Percentiles rank a stretch among this genome's conserved stretches.
Conservation (phyloP, 2,329 filamentous ascomycete species). For the Trichoderma atroviride region DNA sequence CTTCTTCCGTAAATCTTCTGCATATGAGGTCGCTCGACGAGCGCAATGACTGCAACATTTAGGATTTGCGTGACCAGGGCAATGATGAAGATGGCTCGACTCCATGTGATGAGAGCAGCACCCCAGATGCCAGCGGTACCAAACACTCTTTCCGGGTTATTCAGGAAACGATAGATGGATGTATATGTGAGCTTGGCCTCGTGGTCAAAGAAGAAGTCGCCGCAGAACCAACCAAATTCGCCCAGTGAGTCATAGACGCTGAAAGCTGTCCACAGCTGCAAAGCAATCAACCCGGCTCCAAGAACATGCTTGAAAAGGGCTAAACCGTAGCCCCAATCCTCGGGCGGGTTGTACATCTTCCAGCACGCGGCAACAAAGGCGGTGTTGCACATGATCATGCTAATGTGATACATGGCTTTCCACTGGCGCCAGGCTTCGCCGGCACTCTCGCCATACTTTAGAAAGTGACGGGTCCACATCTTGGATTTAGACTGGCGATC, state of each 20-base stretch:
- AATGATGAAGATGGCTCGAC: constrained; percentile 80
- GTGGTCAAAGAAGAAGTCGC: constrained; percentile 96
- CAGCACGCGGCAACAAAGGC: constrained; percentile 89
- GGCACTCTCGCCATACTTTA: constrained; percentile 90
- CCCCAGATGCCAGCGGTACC: constrained; percentile 96
- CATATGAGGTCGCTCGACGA: constrained; percentile 96
- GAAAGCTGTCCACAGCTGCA: constrained; percentile 90
- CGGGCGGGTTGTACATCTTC: constrained; percentile 92
- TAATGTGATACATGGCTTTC: constrained; percentile 94
- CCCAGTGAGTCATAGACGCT: constrained; percentile 95
- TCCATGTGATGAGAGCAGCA: constrained; percentile 89
- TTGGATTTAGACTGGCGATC: constrained; percentile 86
- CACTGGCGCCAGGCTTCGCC: constrained; percentile 96
- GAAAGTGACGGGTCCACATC: constrained; percentile 94
- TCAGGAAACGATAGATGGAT: constrained; percentile 96
- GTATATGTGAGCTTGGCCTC: constrained; percentile 89
- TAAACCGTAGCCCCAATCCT: constrained; percentile 85
- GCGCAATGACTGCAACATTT: constrained; percentile 84
- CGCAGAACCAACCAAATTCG: constrained; percentile 99
- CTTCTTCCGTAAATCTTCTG: constrained; percentile 91
- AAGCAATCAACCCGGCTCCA: constrained; percentile 74
- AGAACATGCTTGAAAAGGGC: constrained; percentile 85
- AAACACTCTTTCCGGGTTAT: constrained; percentile 94
- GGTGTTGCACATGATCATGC: constrained; percentile 84
- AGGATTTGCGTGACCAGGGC: constrained; percentile 84